Base-by-base conservation (phyloP, 352 stramenopile species). In the Blastocystis sp. region DNA sequence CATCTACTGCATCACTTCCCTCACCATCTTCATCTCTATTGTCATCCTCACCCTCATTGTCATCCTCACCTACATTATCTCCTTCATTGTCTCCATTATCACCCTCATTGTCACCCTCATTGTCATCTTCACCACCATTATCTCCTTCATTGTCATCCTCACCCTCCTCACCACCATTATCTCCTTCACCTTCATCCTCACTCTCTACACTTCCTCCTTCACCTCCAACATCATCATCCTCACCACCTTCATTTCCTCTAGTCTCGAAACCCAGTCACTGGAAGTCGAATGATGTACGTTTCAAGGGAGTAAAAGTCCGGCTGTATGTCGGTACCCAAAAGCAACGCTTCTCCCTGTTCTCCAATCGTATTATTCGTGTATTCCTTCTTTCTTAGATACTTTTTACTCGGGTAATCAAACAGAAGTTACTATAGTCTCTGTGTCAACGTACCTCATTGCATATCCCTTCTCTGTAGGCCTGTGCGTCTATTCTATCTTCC, bases 391-490 rank as follows among this genome's bases (percentile, higher is more conserved):
- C 26, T 5, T 68, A 84, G 73, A 34, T n/a, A 39, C 20, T 34
- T 68, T 84, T 37, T 84, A 68, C n/a, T 9, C 64, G 15, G 73
- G 73, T 37, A 84, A 66, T 43, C 3, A 4, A 7, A 84, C 50
- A 2, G 73, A 84, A n/a, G 73, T 84, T 1, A 84, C 73, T 5
- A 66, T 84, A 9, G 73, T 84, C 7, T 84, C 73, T 9, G 26
- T 68, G 8, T 45, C 47, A 9, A 84, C 73, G 73, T 84, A 64
- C 13, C 3, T 13, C 37, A 29, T 26, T 13, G 3, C 20, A 37
- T 43, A 37, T 64, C 8, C 18, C 47, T 23, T 23, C 13, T 8
- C 23, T 15, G 2, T 68, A 84, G 73, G 1, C 73, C 73, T 23
- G 20, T 37, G 0, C 73, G 73, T 68, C 50, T 84, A 2, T 84